These are phyloP conservation scores for Diaporthe helianthi DNA, from an alignment of 2,329 filamentous ascomycete species.

Conservation along the genomic window DNA sequence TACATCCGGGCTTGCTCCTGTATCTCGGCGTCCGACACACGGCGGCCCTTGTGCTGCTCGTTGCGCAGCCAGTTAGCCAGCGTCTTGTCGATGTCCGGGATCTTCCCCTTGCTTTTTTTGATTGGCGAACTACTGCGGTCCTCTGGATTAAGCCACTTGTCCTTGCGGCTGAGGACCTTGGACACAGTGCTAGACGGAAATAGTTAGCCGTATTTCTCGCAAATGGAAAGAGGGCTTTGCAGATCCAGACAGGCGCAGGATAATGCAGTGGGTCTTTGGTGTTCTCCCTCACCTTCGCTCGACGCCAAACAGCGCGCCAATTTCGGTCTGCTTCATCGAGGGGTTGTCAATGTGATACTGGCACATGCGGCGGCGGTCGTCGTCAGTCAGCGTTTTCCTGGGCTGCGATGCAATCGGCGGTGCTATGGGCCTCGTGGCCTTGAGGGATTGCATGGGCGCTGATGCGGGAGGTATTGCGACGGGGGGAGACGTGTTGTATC, in stretches of 20 bases:
- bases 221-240: not conserved
- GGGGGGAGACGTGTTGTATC: constrained; percentile 63
- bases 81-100: constrained; percentile 89
- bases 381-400: constrained; percentile 87
- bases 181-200: constrained; percentile 82
- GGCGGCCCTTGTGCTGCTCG: constrained; percentile 75
- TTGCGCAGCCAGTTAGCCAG: constrained; percentile 88
- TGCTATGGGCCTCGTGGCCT: constrained; percentile 50
- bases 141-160: constrained; percentile 87
- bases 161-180: constrained; percentile 92
- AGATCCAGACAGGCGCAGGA: not conserved
- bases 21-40: constrained; percentile 81
- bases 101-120: constrained; percentile 84
- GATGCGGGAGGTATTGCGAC: constrained; percentile 65
- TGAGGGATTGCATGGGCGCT: constrained; percentile 56
- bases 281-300: constrained; percentile 86
- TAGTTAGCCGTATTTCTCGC: not conserved
- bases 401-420: constrained; percentile 67
- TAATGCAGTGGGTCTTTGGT: not conserved
- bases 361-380: constrained; percentile 92
- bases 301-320: constrained; percentile 93
- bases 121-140: constrained; percentile 80
- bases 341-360: constrained; percentile 91
- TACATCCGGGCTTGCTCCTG: constrained; percentile 85
- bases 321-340: constrained; percentile 91